Evolutionary conservation across 116 monocot genomes (phyloP).

Genomic region (Papilionanthe hybrid): DNA sequence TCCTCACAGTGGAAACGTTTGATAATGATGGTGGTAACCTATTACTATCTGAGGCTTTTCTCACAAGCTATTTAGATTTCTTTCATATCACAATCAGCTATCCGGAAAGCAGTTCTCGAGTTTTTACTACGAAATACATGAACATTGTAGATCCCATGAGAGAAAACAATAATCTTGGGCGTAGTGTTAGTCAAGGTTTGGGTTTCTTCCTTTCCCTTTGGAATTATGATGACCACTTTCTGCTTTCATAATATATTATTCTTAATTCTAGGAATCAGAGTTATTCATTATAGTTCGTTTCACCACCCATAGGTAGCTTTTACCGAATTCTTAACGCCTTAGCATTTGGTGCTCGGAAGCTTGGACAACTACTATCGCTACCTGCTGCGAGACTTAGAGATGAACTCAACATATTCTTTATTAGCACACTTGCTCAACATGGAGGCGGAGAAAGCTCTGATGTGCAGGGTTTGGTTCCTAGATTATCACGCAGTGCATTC

Average conservation of each 20-base stretch:
- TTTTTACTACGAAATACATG: constrained; percentile 41
- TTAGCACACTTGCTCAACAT: constrained; percentile 46
- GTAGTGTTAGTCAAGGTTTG: constrained; percentile 63
- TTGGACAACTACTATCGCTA: constrained; percentile 39
- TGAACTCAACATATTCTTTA: constrained; percentile 46
- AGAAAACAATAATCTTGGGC: constrained; percentile 61
- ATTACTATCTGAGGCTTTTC: constrained; percentile 42
- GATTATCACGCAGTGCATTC: neutral
- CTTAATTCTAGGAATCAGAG: neutral
- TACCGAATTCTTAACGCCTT: constrained; percentile 65
- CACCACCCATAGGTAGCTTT: constrained; percentile 36
- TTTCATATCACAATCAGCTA: constrained; percentile 28
- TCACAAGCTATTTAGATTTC: constrained; percentile 17
- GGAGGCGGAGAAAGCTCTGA: constrained; percentile 56
- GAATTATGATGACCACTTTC: neutral
- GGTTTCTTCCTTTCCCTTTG: neutral
- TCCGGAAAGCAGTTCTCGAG: constrained; percentile 15
- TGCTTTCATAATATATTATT: neutral
- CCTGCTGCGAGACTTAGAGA: constrained; percentile 23
- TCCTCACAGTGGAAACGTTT: constrained; percentile 27
- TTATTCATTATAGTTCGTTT: neutral
- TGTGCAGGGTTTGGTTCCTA: constrained; percentile 15
- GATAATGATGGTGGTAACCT: constrained; percentile 34
- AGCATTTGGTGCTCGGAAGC: constrained; percentile 61
- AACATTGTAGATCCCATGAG: constrained; percentile 68